These are phyloP conservation scores for Cercospora sp. DNA, from an alignment of 2,329 filamentous ascomycete species.

Conservation along the genomic window DNA sequence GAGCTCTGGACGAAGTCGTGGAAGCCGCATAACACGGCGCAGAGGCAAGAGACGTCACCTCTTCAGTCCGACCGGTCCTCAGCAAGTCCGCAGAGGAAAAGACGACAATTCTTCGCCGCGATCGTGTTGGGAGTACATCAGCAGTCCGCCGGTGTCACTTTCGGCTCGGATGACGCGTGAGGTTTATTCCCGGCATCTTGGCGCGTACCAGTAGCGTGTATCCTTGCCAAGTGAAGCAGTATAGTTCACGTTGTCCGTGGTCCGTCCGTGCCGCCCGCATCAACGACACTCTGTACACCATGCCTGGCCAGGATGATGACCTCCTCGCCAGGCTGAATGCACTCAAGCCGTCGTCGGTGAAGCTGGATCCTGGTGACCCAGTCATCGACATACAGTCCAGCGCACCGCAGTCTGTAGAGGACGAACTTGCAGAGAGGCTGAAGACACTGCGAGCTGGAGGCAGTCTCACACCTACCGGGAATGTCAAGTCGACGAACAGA, in stretches of 20 bases:
- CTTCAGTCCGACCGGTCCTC: neutral
- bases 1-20: constrained; percentile 11
- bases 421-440: constrained; percentile 38
- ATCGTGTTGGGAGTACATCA: neutral
- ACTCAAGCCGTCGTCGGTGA: constrained; percentile 47
- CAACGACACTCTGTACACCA: constrained; percentile 13
- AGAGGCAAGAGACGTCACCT: neutral
- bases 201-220: constrained; percentile 1
- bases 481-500: neutral
- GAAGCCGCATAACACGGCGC: constrained; percentile 18
- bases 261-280: constrained; percentile 2
- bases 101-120: neutral
- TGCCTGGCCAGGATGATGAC: constrained; percentile 41
- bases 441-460: constrained; percentile 31
- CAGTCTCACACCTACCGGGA: neutral
- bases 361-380: constrained; percentile 30
- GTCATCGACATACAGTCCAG: constrained; percentile 30
- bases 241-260: neutral
- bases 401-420: constrained; percentile 29
- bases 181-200: constrained; percentile 5
- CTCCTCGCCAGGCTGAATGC: constrained; percentile 53
- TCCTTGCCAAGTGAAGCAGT: neutral
- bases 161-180: constrained; percentile 8
- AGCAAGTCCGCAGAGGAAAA: neutral
- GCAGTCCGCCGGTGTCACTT: neutral